Evolutionary conservation across 768 basidiomycete genomes (phyloP).

Genomic region (Dendrothele bispora): DNA sequence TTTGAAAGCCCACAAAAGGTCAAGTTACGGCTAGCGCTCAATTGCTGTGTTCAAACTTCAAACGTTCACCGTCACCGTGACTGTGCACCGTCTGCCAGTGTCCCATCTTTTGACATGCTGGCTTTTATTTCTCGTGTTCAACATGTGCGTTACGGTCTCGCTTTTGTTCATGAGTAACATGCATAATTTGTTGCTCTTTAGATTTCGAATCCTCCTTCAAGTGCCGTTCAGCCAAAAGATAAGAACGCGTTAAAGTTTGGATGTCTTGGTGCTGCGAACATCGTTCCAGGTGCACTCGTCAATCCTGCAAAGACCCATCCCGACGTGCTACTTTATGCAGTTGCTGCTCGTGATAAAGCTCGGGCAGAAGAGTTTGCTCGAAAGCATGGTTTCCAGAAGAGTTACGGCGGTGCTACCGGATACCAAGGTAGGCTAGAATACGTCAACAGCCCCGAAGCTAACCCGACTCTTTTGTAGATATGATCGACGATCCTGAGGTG

Average conservation of each 20-base stretch:
- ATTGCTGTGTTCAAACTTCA: too few species aligned
- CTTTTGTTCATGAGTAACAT: too few species aligned
- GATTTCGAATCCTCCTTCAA: too few species aligned
- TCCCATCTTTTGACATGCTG: too few species aligned
- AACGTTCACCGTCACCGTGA: too few species aligned
- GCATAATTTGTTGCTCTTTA: too few species aligned
- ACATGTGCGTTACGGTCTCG: too few species aligned
- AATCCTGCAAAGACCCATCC: slow-evolving; percentile 42
- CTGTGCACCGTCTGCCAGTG: too few species aligned
- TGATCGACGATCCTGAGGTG: slow-evolving; percentile 49
- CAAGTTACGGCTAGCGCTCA: too few species aligned
- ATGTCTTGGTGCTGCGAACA: slow-evolving; percentile 35
- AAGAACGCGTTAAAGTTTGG: background rate
- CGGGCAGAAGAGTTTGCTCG: slow-evolving; percentile 47
- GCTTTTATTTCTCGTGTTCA: too few species aligned
- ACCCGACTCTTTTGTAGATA: slow-evolving; percentile 21
- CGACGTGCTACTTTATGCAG: slow-evolving; percentile 43
- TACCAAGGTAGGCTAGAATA: slow-evolving; percentile 41
- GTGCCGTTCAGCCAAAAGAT: too few species aligned
- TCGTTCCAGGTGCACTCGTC: slow-evolving; percentile 40
- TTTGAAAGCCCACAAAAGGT: too few species aligned
- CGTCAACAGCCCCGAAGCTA: background rate
- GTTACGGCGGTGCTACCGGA: slow-evolving; percentile 39
- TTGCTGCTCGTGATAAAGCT: slow-evolving; percentile 45
- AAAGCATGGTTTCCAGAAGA: slow-evolving; percentile 48